Conservation (phyloP, 345 rosid genomes). For the Chamaenerion angustifolium region DNA sequence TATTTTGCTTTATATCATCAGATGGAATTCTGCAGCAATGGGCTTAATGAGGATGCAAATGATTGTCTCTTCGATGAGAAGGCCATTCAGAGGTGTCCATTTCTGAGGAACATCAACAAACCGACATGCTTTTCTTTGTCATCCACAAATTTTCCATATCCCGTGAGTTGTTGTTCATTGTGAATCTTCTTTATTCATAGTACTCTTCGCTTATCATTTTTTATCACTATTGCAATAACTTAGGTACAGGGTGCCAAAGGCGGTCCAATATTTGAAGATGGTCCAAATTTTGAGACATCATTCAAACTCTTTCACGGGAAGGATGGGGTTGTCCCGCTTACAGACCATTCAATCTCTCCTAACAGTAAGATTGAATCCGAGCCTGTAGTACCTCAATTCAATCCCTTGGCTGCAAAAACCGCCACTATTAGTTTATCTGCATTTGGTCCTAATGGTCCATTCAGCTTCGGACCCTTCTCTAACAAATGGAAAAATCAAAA, state of each 20-base stretch:
- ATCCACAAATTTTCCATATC: constrained; percentile 26
- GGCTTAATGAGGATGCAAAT: constrained; percentile 26
- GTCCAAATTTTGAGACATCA: constrained; percentile 52
- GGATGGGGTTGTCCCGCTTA: constrained; percentile 72
- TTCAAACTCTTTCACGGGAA: constrained; percentile 79
- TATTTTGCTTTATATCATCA: too few species aligned
- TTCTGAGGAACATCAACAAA: constrained; percentile 65
- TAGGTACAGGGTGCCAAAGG: constrained; percentile 48
- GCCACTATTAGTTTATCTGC: constrained; percentile 78
- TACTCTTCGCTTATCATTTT: background rate
- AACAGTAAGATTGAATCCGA: constrained; percentile 13
- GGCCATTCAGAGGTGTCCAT: constrained; percentile 57
- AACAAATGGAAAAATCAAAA: constrained; percentile 59
- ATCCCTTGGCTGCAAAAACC: constrained; percentile 51
- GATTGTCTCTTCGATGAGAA: constrained; percentile 35
- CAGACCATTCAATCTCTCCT: constrained; percentile 19
- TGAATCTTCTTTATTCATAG: background rate
- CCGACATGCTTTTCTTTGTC: constrained; percentile 59
- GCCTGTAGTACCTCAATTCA: constrained; percentile 42
- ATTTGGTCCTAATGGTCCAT: constrained; percentile 66
- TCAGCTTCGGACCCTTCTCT: constrained; percentile 50
- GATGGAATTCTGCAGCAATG: constrained; percentile 35
- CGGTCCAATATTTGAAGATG: constrained; percentile 93
- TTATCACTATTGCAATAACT: background rate
- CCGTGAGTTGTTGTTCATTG: constrained; percentile 17